Conservation (phyloP, 352 stramenopile genomes). For the Elongisporangium anandrum region DNA sequence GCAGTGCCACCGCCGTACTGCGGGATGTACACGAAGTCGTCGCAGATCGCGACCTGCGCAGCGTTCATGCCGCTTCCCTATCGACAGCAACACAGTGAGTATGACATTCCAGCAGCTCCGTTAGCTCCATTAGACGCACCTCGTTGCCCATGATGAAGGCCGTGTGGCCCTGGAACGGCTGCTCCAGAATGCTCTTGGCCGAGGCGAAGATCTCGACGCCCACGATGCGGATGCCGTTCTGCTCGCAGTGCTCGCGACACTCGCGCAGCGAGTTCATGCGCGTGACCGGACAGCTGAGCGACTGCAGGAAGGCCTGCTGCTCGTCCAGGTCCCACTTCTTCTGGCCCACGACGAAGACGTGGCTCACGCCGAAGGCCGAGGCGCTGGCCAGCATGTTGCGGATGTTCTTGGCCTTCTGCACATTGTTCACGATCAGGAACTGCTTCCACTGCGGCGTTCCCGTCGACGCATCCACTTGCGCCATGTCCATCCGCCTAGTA, state of each 20-base stretch:
- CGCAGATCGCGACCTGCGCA: slow-evolving; percentile 90
- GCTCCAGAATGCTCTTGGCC: slow-evolving; percentile 68
- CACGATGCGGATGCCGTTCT: slow-evolving; percentile 75
- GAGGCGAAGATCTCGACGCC: slow-evolving; percentile 93
- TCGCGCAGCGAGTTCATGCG: slow-evolving; percentile 79
- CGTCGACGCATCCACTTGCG: not conserved
- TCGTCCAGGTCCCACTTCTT: slow-evolving; percentile 71
- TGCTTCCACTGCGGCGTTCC: slow-evolving; percentile 12
- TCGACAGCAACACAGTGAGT: slow-evolving; percentile 1
- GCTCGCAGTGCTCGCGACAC: slow-evolving; percentile 59
- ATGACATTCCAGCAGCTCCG: slow-evolving; percentile 1
- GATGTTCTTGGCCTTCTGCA: slow-evolving; percentile 90
- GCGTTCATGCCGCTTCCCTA: slow-evolving; percentile 89
- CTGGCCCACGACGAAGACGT: slow-evolving; percentile 89
- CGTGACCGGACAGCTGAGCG: slow-evolving; percentile 47
- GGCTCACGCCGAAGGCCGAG: slow-evolving; percentile 73
- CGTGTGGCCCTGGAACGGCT: slow-evolving; percentile 73
- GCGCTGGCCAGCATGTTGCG: slow-evolving; percentile 83
- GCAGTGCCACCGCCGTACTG: slow-evolving; percentile 94
- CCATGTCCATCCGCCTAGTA: not conserved
- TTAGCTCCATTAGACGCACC: slow-evolving; percentile 13
- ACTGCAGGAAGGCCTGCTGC: slow-evolving; percentile 35
- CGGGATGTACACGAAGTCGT: slow-evolving; percentile 93
- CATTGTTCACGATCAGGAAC: slow-evolving; percentile 92
- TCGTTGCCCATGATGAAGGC: slow-evolving; percentile 97